Percentiles rank a stretch among this genome's conserved stretches.
phyloP scores from a whole-genome alignment of 2,329 filamentous ascomycete genomes.

The Sordariomycetes sp. region DNA sequence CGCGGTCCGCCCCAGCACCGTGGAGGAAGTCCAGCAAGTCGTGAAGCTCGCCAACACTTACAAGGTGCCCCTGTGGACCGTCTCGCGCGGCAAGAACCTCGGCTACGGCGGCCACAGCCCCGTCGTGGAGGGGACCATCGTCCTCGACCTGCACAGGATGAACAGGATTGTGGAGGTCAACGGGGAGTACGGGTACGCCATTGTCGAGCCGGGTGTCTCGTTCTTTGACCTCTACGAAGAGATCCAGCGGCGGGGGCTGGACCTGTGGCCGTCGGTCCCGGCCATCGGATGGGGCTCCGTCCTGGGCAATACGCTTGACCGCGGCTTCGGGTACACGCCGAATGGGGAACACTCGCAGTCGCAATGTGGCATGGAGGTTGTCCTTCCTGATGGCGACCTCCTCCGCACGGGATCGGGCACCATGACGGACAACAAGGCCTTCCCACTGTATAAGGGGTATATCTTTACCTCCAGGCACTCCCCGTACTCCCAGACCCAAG shows the following conservation, averaged over 20 bases:
- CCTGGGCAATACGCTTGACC: conserved; percentile 15
- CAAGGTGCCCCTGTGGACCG: neutral
- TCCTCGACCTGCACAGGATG: conserved; percentile 30
- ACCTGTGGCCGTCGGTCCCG: conserved; percentile 34
- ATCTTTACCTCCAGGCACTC: neutral
- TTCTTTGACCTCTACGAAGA: conserved; percentile 28
- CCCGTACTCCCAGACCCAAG: neutral
- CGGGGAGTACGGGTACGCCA: conserved; percentile 27
- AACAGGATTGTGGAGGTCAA: conserved; percentile 29
- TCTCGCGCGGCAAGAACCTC: neutral
- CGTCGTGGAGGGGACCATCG: conserved; percentile 21
- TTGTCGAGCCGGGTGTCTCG: conserved; percentile 32
- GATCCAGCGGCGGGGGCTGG: conserved; percentile 18
- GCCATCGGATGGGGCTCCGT: conserved; percentile 14
- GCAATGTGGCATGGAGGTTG: conserved; percentile 29
- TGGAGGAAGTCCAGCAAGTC: neutral
- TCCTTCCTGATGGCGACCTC: conserved; percentile 24
- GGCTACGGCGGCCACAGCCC: conserved; percentile 37
- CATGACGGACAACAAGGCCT: conserved; percentile 13
- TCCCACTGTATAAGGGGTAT: conserved; percentile 3
- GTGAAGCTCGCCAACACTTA: neutral
- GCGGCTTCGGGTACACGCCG: conserved; percentile 20
- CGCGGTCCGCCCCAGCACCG: neutral
- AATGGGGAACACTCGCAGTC: conserved; percentile 23
- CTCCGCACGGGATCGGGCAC: conserved; percentile 28